Evolutionary conservation across 495 filamentous ascomycete genomes (phyloP).

Genomic region (Trichoderma reesei): DNA sequence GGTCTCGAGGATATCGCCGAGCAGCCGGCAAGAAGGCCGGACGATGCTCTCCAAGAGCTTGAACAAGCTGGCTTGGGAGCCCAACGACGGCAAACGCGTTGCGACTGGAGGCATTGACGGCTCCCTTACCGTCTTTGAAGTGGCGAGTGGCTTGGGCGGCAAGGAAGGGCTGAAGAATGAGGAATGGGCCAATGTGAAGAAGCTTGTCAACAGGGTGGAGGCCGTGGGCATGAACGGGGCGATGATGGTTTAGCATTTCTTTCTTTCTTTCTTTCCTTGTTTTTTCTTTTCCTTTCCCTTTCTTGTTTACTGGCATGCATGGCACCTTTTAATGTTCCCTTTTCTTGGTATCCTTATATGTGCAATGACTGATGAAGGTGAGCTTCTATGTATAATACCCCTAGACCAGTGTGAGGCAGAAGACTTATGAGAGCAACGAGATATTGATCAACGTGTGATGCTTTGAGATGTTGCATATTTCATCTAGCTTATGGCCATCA

Average conservation of each 20-base stretch:
- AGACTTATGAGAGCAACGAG: not conserved
- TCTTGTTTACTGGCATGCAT: not conserved
- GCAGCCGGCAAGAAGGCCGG: conserved; percentile 46
- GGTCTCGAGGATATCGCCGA: conserved; percentile 62
- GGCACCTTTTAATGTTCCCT: not conserved
- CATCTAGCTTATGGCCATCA: too few species aligned
- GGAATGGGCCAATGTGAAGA: conserved; percentile 88
- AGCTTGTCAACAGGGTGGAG: conserved; percentile 63
- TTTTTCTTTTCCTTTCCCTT: not conserved
- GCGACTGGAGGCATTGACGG: conserved; percentile 88
- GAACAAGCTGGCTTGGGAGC: conserved; percentile 91
- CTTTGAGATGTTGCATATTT: too few species aligned
- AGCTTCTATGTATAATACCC: not conserved
- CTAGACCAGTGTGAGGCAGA: not conserved
- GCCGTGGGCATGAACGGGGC: conserved; percentile 27
- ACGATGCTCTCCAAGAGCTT: conserved; percentile 64
- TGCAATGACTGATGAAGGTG: not conserved
- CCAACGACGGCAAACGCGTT: conserved; percentile 70
- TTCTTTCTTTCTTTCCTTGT: not conserved
- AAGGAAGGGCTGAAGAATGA: conserved; percentile 69
- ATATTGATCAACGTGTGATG: too few species aligned
- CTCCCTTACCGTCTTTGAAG: conserved; percentile 84
- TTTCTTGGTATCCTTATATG: not conserved
- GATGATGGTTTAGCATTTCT: conserved; percentile 18
- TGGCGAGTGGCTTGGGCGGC: conserved; percentile 74